Percentiles rank a stretch among this genome's conserved stretches.
phyloP scores from a whole-genome alignment of 164 flowering plant genomes.

The Berberis vulgaris region DNA sequence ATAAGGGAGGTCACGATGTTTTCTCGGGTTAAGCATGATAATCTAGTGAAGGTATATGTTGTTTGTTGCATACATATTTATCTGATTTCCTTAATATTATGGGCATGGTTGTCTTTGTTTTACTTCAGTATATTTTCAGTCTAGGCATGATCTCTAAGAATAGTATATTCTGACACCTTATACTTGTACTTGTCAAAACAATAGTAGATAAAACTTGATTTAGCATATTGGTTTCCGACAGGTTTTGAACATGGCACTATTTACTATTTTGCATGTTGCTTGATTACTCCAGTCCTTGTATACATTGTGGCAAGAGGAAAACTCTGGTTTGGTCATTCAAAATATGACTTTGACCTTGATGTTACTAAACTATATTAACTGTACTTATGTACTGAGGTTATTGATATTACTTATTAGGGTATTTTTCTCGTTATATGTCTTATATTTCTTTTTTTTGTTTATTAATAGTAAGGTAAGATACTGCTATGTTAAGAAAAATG shows the following conservation, averaged over 20 bases:
- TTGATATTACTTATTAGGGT: too few relatives aligned
- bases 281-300: too few relatives aligned
- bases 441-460: too few relatives aligned
- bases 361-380: too few relatives aligned
- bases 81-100: neutral
- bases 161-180: neutral
- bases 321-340: too few relatives aligned
- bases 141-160: neutral
- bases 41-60: conserved; percentile 17
- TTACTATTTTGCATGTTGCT: too few relatives aligned
- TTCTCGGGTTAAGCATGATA: conserved; percentile 21
- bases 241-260: neutral
- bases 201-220: neutral
- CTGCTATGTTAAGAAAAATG: too few relatives aligned
- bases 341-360: too few relatives aligned
- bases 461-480: too few relatives aligned
- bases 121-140: neutral
- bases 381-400: too few relatives aligned
- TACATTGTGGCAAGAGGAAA: too few relatives aligned
- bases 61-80: neutral
- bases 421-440: too few relatives aligned
- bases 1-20: conserved; percentile 19
- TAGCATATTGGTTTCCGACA: neutral
- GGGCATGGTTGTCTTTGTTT: neutral
- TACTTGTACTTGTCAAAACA: neutral